Evolutionary conservation across 768 basidiomycete species (phyloP), one percentile per base, ranked within the genome.

Genomic region (Amanita muscaria): DNA sequence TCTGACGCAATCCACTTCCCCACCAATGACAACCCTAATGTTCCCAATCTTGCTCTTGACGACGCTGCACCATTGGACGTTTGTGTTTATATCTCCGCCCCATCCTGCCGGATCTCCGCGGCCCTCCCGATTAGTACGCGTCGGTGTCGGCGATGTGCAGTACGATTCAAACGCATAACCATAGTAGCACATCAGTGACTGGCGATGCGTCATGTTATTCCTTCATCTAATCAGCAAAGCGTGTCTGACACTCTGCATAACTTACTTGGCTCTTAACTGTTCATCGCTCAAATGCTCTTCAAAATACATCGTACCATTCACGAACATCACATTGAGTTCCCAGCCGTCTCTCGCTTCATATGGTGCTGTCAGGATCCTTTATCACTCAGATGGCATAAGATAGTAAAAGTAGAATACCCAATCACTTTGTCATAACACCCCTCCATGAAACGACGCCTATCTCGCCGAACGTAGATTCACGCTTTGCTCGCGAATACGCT

Each of bases 81-180:
- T 90, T 9, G 88, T 92, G 56, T 93, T 73, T 10, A 92, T 88
- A 48, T 86, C 80, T 1, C 82, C 81, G 42, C 86, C 75, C 84
- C 83, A 89, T 2, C 80, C 83, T 2, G 57, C 49, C n/a, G 66
- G 66, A 24, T 60, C 59, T 11, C 61, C 58, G 56, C 49, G 9
- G 51, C 56, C 22, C 33, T 47, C 25, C 22, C n/a, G n/a, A n/a
- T n/a, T 49, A 22, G 18, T 42, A n/a, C 54, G 57, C 5, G 50
- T 50, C 7, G 69, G 70, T 2, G 58, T 57, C 15, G 68, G 66
- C 3, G 70, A 67, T 11, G 90, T 92, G 60, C 86, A 89, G 54
- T 82, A 93, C 12, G 88, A 85, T 59, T 93, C 90, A 52, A 93
- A 93, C 0, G 88, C 76, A 60, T 92, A 92, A 14, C 88, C 90